A percentile compares a stretch with the other conserved stretches of the same genome.
These are phyloP conservation scores for Tricholoma furcatifolium DNA, from an alignment of 768 basidiomycete species.

Conservation along the genomic window DNA sequence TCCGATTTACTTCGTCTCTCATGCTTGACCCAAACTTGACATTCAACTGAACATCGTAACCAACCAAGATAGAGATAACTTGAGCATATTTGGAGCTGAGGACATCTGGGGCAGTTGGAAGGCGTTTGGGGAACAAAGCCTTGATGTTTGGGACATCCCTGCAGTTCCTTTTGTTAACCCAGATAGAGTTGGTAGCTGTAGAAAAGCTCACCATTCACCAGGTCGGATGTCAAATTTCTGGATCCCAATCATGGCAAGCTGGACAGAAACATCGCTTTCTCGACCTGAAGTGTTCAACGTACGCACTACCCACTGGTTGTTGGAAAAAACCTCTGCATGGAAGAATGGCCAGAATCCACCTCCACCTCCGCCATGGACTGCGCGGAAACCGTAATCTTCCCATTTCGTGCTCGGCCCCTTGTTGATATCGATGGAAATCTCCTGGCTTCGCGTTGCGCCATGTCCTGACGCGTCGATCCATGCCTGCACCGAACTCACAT, in stretches of 20 bases:
- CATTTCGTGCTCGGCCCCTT: conserved; percentile 6
- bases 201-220: conserved; percentile 7
- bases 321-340: conserved; percentile 1
- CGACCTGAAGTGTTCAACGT: conserved; percentile 4
- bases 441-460: conserved; percentile 2
- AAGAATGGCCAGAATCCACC: conserved; percentile 12
- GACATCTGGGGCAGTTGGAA: conserved; percentile 8
- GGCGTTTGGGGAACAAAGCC: conserved; percentile 5
- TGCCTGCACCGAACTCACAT: neutral
- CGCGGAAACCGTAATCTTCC: conserved; percentile 9
- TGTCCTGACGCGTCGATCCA: conserved; percentile 1
- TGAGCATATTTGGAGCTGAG: conserved; percentile 6
- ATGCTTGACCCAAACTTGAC: neutral
- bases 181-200: neutral
- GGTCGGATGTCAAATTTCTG: conserved; percentile 6
- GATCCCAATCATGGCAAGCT: conserved; percentile 9
- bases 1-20: conserved; percentile 4
- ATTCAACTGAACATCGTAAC: conserved; percentile 8
- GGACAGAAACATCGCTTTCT: neutral
- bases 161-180: neutral
- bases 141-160: conserved; percentile 10
- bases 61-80: conserved; percentile 3
- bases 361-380: conserved; percentile 1
- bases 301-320: neutral
- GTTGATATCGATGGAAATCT: conserved; percentile 6